Evolutionary conservation across 257 asterid genomes (phyloP), one percentile per base, ranked within the genome.

Genomic region (Gentiana macrophylla): DNA sequence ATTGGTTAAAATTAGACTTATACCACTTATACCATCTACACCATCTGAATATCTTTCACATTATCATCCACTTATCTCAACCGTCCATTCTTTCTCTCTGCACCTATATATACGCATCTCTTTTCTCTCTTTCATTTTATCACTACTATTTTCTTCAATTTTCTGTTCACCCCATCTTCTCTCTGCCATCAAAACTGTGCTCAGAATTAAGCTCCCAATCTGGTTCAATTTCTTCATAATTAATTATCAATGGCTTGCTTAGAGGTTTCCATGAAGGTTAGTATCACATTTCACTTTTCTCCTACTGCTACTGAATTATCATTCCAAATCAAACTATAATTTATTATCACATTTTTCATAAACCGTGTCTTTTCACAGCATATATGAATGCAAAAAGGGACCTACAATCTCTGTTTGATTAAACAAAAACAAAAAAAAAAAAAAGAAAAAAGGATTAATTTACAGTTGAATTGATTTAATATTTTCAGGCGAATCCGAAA

Each of bases 211-310:
- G 48, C 70, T 13, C 33, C 66, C 62, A 59, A 57, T 8, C 1
- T 2, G 36, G 32, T n/a, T 24, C 56, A 57, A 33, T 49, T 50
- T 41, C 65, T 36, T 45, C 75, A 60, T 24, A 24, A 24, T 24
- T 24, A 24, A 24, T 24, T 24, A 24, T 64, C 76, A 72, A 86
- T 86, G 96, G 84, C 82, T 53, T 61, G 72, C 67, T 67, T 84
- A 24, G 74, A 79, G 60, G 52, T 76, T 4, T 74, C 79, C 65
- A 81, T 74, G 67, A 75, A 79, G 84, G 86, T 86, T 41, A 64
- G 73, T 5, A 3, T 13, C 52, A 10, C 6, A n/a, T 51, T 49
- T 53, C 65, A 51, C 49, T 34, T 4, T 37, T 36, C 37, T 35
- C 43, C 44, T 35, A 56, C 35, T n/a, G 38, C 43, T 56, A 13